Conservation (phyloP, 805 yeast genomes). For the Yarrowia yakushimensis region DNA sequence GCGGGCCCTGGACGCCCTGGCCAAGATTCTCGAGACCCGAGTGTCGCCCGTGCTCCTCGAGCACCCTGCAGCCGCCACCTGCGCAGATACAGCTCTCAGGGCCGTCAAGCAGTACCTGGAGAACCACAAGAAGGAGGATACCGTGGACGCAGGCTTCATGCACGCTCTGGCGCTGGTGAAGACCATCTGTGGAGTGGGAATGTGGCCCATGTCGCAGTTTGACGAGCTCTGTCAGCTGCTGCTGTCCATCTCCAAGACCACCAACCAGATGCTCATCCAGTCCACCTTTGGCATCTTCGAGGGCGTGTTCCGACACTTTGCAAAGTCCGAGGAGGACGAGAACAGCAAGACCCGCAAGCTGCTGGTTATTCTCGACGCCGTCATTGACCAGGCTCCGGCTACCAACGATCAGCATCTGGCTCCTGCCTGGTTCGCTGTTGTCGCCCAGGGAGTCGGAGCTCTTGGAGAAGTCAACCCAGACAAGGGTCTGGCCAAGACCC, state of each 20-base stretch:
- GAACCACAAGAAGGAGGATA: constrained; percentile 36
- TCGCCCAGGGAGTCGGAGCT: constrained; percentile 72
- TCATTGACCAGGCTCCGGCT: constrained; percentile 78
- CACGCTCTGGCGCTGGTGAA: constrained; percentile 76
- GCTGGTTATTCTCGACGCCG: constrained; percentile 59
- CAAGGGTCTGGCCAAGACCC: constrained; percentile 53
- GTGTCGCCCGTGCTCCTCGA: constrained; percentile 75
- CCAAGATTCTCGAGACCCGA: constrained; percentile 56
- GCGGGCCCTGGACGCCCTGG: constrained; percentile 89
- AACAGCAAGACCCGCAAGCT: constrained; percentile 59
- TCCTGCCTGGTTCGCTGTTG: constrained; percentile 92
- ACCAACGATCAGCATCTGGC: constrained; percentile 78
- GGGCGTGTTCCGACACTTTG: constrained; percentile 66
- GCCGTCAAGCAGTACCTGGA: constrained; percentile 49
- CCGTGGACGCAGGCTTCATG: constrained; percentile 54
- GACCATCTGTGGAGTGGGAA: constrained; percentile 62
- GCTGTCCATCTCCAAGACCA: constrained; percentile 70
- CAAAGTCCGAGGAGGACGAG: constrained; percentile 44
- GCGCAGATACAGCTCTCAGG: constrained; percentile 65
- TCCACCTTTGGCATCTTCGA: constrained; percentile 82
- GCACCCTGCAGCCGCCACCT: constrained; percentile 70
- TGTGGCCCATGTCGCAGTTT: constrained; percentile 76
- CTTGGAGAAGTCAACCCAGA: constrained; percentile 52
- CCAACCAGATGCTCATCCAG: constrained; percentile 81
- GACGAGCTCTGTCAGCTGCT: constrained; percentile 73